Percentiles rank a stretch among this genome's conserved stretches.
Evolutionary conservation across 345 rosid genomes (phyloP).

Genomic region (Linum tenue): DNA sequence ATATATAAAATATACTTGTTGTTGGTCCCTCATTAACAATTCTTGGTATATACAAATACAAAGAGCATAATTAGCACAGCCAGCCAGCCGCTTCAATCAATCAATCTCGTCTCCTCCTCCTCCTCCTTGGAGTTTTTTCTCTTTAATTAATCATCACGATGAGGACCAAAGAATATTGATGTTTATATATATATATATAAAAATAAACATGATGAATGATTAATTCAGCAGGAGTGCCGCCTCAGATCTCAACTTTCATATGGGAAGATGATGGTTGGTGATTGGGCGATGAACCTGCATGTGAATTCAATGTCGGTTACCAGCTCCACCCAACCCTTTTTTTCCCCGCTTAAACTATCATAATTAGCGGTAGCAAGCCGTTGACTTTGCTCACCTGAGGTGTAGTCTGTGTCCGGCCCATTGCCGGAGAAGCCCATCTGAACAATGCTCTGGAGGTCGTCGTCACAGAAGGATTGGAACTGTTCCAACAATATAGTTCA

Average conservation of each 20-base stretch:
- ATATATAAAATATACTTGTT: neutral
- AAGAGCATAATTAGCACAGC: neutral
- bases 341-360: neutral
- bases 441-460: conserved; percentile 67
- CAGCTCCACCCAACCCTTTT: neutral
- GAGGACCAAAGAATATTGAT: conserved; percentile 28
- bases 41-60: neutral
- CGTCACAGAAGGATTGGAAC: conserved; percentile 49
- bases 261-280: conserved; percentile 26
- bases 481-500: conserved; percentile 25
- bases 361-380: too few species aligned
- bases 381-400: neutral
- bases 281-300: conserved; percentile 31
- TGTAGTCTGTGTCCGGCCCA: neutral
- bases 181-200: neutral
- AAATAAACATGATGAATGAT: too few species aligned
- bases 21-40: neutral
- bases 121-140: conserved; percentile 21
- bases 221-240: neutral
- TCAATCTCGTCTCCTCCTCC: conserved; percentile 10
- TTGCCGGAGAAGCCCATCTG: conserved; percentile 48
- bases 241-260: conserved; percentile 52
- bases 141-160: neutral
- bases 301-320: neutral
- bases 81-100: too few species aligned